phyloP scores from a whole-genome alignment of 2,329 filamentous ascomycete species.

The Colletotrichum sublineola region DNA sequence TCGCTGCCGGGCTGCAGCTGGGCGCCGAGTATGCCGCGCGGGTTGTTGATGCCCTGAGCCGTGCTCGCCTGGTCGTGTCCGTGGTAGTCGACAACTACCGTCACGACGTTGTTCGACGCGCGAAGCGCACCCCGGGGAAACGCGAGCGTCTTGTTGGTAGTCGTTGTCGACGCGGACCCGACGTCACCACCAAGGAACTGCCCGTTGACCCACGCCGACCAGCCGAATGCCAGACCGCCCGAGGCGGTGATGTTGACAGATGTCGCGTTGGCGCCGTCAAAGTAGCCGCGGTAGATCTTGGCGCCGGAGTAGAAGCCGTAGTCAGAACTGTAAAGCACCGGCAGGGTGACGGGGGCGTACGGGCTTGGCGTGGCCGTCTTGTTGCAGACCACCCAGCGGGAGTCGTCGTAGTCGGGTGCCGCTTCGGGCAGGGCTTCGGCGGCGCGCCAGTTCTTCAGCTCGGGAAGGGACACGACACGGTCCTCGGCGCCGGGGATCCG shows the following conservation, averaged over 20 bases:
- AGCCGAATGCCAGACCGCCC: constrained; percentile 77
- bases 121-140: constrained; percentile 65
- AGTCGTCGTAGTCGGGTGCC: constrained; percentile 74
- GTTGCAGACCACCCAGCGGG: constrained; percentile 73
- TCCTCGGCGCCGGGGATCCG: constrained; percentile 57
- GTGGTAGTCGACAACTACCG: constrained; percentile 79
- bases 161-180: constrained; percentile 62
- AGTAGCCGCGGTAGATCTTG: constrained; percentile 78
- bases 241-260: constrained; percentile 70
- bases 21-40: constrained; percentile 74
- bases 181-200: constrained; percentile 73
- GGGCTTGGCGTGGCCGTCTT: constrained; percentile 72
- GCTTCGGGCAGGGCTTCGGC: constrained; percentile 80
- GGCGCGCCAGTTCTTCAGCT: constrained; percentile 75
- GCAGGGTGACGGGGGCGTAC: constrained; percentile 67
- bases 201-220: constrained; percentile 76
- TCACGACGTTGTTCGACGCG: constrained; percentile 68
- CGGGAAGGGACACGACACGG: constrained; percentile 66
- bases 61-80: constrained; percentile 72
- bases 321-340: constrained; percentile 77
- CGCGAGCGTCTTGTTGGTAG: constrained; percentile 65
- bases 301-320: constrained; percentile 81
- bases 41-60: constrained; percentile 75
- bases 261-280: constrained; percentile 73
- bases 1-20: constrained; percentile 47